phyloP scores from a whole-genome alignment of 163 green algal species.

The Scenedesmus sp. region DNA sequence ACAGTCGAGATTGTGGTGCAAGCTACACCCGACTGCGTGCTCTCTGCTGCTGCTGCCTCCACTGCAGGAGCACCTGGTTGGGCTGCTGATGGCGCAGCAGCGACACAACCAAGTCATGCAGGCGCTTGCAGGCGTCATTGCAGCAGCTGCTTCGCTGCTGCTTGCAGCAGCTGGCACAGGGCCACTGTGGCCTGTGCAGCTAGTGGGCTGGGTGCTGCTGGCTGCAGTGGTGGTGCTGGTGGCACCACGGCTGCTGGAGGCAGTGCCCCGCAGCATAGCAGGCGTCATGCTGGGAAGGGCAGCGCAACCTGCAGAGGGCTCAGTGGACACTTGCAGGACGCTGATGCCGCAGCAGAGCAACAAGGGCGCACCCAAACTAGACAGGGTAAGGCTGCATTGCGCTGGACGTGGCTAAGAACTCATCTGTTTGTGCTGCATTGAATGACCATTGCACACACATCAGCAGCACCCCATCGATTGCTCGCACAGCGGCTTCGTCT shows the following conservation, averaged over 20 bases:
- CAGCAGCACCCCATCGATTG: no score
- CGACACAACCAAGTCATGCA: slow-evolving; percentile 18
- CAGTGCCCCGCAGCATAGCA: not conserved
- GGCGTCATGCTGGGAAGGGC: not conserved
- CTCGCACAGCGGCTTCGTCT: no score
- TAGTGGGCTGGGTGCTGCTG: slow-evolving; percentile 3
- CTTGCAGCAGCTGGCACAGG: not conserved
- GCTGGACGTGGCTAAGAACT: not conserved
- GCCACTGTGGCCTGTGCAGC: not conserved
- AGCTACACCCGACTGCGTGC: not conserved
- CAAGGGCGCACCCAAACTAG: not conserved
- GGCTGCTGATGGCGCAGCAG: slow-evolving; percentile 38
- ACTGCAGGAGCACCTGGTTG: slow-evolving; percentile 46
- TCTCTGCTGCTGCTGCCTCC: not conserved
- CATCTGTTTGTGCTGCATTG: not conserved
- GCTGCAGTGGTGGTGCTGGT: not conserved
- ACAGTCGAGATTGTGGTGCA: not conserved
- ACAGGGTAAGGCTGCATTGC: not conserved
- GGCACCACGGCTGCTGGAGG: not conserved
- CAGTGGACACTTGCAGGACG: not conserved
- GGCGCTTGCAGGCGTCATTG: not conserved
- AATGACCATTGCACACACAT: no score
- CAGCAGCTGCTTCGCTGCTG: slow-evolving; percentile 4
- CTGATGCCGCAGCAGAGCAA: not conserved
- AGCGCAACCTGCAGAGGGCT: not conserved